Percentiles rank a stretch among this genome's conserved stretches.
Conservation (phyloP, 2,329 filamentous ascomycete genomes). For the Arachnomyces sp. region DNA sequence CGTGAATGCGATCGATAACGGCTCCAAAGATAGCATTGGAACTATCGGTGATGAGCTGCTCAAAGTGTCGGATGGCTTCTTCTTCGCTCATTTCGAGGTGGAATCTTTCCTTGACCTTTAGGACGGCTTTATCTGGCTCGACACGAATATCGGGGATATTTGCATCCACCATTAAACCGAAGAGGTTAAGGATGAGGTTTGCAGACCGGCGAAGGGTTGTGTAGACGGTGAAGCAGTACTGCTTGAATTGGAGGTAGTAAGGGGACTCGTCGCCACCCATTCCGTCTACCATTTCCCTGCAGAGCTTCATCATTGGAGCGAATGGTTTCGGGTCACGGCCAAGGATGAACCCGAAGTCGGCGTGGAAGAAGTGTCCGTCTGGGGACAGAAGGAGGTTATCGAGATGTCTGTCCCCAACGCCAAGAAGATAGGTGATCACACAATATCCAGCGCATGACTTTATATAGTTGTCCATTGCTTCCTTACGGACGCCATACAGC, state of each 20-base stretch:
- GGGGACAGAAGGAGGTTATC: conserved; percentile 90
- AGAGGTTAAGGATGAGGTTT: conserved; percentile 87
- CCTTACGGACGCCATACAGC: conserved; percentile 78
- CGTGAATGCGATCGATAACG: conserved; percentile 90
- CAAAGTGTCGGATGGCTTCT: conserved; percentile 81
- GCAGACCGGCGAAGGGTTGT: conserved; percentile 81
- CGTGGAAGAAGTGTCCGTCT: conserved; percentile 92
- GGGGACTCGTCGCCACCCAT: conserved; percentile 81
- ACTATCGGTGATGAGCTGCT: conserved; percentile 82
- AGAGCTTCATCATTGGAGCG: conserved; percentile 92
- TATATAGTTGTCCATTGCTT: conserved; percentile 89
- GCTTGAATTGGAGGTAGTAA: conserved; percentile 82
- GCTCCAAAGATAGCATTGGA: conserved; percentile 83
- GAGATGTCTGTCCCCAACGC: conserved; percentile 89
- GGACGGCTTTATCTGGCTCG: conserved; percentile 84
- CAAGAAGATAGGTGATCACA: conserved; percentile 95
- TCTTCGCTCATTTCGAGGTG: conserved; percentile 86
- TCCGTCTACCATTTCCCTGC: conserved; percentile 96
- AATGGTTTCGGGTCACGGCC: conserved; percentile 96
- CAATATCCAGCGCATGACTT: conserved; percentile 96
- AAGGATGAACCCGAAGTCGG: conserved; percentile 96
- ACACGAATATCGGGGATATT: conserved; percentile 93
- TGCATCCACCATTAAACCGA: conserved; percentile 93
- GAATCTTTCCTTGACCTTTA: conserved; percentile 92
- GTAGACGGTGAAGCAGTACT: conserved; percentile 93